Percentiles rank a stretch among this genome's conserved stretches.
phyloP scores from a whole-genome alignment of 768 basidiomycete species.

The Fomitopsis serialis region DNA sequence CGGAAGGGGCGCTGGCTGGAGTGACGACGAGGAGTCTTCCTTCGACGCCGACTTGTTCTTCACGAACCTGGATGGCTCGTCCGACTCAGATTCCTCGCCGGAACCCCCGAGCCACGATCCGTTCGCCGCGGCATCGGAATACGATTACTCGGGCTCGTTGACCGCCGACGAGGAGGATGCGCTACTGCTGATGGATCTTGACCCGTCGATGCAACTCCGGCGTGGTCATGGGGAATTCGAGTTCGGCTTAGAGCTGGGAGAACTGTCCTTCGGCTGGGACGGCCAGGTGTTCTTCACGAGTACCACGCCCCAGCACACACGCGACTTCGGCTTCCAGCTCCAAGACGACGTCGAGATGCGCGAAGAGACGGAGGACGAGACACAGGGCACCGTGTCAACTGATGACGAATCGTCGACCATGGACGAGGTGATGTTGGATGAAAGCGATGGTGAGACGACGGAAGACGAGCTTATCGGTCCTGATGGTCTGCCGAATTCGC shows the following conservation, averaged over 20 bases:
- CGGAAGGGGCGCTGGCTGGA: slow-evolving; percentile 65
- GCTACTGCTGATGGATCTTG: slow-evolving; percentile 23
- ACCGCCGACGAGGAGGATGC: slow-evolving; percentile 24
- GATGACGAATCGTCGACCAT: slow-evolving; percentile 34
- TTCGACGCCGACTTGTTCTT: slow-evolving; percentile 86
- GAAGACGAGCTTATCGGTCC: slow-evolving; percentile 82
- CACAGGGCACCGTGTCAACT: slow-evolving; percentile 24
- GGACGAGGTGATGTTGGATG: slow-evolving; percentile 32
- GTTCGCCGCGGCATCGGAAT: slow-evolving; percentile 18
- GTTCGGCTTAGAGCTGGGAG: slow-evolving; percentile 22
- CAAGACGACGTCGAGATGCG: slow-evolving; percentile 39
- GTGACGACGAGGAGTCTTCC: slow-evolving; percentile 66
- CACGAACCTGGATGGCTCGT: slow-evolving; percentile 63
- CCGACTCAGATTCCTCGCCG: slow-evolving; percentile 41
- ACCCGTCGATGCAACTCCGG: slow-evolving; percentile 20
- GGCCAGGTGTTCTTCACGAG: slow-evolving; percentile 18
- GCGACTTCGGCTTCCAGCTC: slow-evolving; percentile 21
- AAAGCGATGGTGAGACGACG: slow-evolving; percentile 69
- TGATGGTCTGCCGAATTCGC: slow-evolving; percentile 67
- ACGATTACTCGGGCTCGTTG: slow-evolving; percentile 14
- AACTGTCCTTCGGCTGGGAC: slow-evolving; percentile 21
- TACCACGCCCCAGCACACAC: slow-evolving; percentile 5
- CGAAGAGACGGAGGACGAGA: slow-evolving; percentile 48
- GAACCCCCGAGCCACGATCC: slow-evolving; percentile 41
- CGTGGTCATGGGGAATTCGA: slow-evolving; percentile 19